Percentiles rank a stretch among this genome's conserved stretches.
These are phyloP conservation scores for Hyphopichia pseudoburtonii DNA, from an alignment of 1,139 yeast genomes.

Conservation along the genomic window DNA sequence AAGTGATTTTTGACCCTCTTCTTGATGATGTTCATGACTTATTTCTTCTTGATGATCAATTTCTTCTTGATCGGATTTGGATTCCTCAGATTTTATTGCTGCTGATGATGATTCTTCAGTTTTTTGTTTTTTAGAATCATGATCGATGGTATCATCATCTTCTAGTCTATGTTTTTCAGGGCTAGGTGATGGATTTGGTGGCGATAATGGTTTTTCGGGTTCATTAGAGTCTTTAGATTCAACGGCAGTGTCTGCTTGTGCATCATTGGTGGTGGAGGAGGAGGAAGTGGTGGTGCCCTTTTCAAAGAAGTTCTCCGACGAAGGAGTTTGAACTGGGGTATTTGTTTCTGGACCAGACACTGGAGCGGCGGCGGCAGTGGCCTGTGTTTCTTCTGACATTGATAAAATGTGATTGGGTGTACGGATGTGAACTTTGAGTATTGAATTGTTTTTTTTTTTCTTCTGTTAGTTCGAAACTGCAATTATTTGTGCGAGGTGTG, in stretches of 20 bases:
- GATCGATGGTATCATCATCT: slow-evolving; percentile 20
- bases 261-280: too few species aligned
- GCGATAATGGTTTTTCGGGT: slow-evolving; percentile 43
- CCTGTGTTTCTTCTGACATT: slow-evolving; percentile 21
- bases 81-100: slow-evolving; percentile 1
- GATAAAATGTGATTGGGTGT: too few species aligned
- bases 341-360: slow-evolving; percentile 17
- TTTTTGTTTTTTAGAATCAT: slow-evolving; percentile 22
- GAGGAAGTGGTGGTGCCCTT: too few species aligned
- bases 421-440: too few species aligned
- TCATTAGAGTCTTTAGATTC: slow-evolving; percentile 10
- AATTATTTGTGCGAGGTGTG: too few species aligned
- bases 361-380: slow-evolving; percentile 5
- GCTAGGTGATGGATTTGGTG: slow-evolving; percentile 47
- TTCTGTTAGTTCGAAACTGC: too few species aligned
- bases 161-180: slow-evolving; percentile 40
- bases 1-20: neutral
- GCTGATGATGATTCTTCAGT: slow-evolving; percentile 13
- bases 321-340: slow-evolving; percentile 45
- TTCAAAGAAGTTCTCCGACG: slow-evolving; percentile 29
- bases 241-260: too few species aligned
- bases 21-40: slow-evolving; percentile 4
- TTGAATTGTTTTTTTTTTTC: too few species aligned
- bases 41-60: slow-evolving; percentile 5
- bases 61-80: slow-evolving; percentile 1